A percentile compares a stretch with the other conserved stretches of the same genome.
phyloP scores from a whole-genome alignment of 73 alveolate species.

The Paramecium pentaurelia region DNA sequence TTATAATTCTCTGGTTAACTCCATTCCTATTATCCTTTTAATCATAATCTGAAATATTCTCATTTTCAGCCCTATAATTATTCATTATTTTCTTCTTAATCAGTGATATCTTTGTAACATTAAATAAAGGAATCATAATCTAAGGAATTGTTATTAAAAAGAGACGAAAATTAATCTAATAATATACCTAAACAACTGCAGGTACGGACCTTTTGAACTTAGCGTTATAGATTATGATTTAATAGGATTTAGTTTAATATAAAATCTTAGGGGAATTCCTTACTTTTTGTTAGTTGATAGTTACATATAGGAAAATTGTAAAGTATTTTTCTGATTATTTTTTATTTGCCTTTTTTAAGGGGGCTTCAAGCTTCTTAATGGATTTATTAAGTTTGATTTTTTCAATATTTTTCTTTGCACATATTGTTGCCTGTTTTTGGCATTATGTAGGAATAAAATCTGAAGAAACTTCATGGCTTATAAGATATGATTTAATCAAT shows the following conservation, averaged over 20 bases:
- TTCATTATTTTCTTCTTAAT: background rate
- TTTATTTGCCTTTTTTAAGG: background rate
- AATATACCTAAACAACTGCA: background rate
- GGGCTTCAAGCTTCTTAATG: background rate
- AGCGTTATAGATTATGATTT: background rate
- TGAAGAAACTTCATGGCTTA: background rate
- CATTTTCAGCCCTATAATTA: background rate
- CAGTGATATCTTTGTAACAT: background rate
- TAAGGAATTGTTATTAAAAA: background rate
- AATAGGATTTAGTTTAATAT: background rate
- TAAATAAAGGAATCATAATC: background rate
- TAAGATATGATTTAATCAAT: background rate
- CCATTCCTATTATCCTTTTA: background rate
- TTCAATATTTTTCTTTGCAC: background rate
- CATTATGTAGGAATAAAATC: background rate
- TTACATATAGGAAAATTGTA: background rate
- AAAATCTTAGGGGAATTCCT: background rate
- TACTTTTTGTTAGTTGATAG: background rate
- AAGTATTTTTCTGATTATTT: background rate
- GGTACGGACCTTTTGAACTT: background rate
- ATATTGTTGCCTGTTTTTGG: conserved; percentile 28
- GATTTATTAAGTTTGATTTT: background rate
- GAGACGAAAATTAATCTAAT: background rate
- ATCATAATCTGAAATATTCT: background rate
- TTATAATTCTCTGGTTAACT: background rate